Evolutionary conservation across 805 yeast genomes (phyloP), one percentile per base, ranked within the genome.

Genomic region (Barnettozyma californica): DNA sequence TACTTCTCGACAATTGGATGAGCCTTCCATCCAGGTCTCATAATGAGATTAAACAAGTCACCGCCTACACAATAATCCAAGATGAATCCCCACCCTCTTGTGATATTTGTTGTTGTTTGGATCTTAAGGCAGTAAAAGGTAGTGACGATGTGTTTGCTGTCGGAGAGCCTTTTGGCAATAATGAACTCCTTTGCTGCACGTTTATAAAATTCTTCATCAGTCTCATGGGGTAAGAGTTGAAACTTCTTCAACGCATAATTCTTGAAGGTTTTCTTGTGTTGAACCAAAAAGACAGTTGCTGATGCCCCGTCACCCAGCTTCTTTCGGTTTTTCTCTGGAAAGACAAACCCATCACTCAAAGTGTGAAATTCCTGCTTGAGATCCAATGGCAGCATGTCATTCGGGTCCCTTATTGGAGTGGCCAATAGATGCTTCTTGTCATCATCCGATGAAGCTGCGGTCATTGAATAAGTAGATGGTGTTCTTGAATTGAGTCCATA

Each of bases 51-150:
- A 57, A 80, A 80, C 42, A 85, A 64, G 63, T 85, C 94, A 43
- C 83, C 83, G 20, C 77, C 78, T 19, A 65, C 66, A 56, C 88
- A 83, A 46, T 66, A 74, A 53, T 83, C 87, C 74, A 85, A 68
- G 3, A 82, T 74, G 62, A 85, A 77, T 2, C 92, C 94, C 94
- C 94, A 86, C 2, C 87, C 84, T 53, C 90, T 68, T 2, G 77
- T 72, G 51, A 83, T 63, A 39, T 65, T 69, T 6, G 73, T 70
- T 19, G 78, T 75, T 1, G 83, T 71, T 47, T 83, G 85, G 19
- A 84, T 70, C 48, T 80, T 74, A 16, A 84, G 62, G 21, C 84
- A 58, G 10, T 77, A 79, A 53, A 72, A 69, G 4, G 83, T 80
- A 33, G 72, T 72, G 9, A 81, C 77, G 13, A 83, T 75, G 63